Conservation (phyloP, 2,329 filamentous ascomycete species). For the Penicillium nordicum region DNA sequence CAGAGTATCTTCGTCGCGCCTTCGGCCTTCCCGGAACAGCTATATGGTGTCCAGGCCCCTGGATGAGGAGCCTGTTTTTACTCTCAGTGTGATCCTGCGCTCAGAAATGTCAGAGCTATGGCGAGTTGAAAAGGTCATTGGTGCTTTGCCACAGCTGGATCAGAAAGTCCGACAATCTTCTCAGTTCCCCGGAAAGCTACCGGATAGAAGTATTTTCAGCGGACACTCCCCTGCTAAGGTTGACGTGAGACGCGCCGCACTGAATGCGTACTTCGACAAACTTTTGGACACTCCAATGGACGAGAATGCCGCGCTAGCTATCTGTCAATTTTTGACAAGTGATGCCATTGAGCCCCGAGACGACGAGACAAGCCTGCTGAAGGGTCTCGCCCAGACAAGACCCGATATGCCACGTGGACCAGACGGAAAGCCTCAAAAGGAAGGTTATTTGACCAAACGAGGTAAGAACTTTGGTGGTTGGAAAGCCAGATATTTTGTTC, state of each 20-base stretch:
- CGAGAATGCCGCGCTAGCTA: constrained; percentile 68
- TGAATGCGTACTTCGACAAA: constrained; percentile 82
- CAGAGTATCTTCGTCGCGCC: constrained; percentile 86
- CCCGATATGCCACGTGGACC: constrained; percentile 47
- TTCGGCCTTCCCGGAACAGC: constrained; percentile 86
- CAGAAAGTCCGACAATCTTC: constrained; percentile 71
- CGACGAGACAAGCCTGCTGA: constrained; percentile 52
- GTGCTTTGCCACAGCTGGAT: constrained; percentile 77
- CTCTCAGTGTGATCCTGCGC: constrained; percentile 77
- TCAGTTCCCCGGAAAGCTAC: constrained; percentile 71
- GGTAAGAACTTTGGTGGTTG: constrained; percentile 99
- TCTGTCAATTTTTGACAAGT: constrained; percentile 80
- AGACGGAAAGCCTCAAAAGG: constrained; percentile 68
- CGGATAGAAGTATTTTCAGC: constrained; percentile 80
- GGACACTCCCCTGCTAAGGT: constrained; percentile 92
- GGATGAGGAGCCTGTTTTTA: constrained; percentile 93
- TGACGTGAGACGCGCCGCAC: constrained; percentile 74
- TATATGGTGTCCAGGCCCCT: constrained; percentile 73
- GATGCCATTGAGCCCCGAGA: constrained; percentile 57
- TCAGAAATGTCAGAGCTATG: constrained; percentile 67
- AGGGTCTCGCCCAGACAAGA: constrained; percentile 33
- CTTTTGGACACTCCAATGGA: constrained; percentile 80
- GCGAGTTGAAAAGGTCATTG: constrained; percentile 89
- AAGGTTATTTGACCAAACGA: constrained; percentile 90
- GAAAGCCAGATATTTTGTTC: constrained; percentile 77